These are phyloP conservation scores for Sporothrix euskadiensis DNA, from an alignment of 2,329 filamentous ascomycete species.

Conservation along the genomic window DNA sequence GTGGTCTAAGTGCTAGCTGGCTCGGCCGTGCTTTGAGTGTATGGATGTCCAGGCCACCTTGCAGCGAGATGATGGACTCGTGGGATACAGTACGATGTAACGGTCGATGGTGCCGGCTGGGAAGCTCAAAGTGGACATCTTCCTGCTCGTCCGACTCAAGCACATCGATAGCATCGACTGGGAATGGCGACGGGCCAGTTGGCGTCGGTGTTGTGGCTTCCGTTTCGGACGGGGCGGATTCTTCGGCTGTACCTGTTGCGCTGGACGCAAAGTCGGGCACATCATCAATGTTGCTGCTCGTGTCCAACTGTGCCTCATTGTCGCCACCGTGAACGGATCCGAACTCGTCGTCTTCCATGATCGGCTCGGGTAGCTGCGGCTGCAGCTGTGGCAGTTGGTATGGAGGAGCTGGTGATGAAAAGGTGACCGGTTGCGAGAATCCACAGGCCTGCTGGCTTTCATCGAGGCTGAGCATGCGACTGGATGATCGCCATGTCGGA, in stretches of 20 bases:
- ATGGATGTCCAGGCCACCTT: constrained; percentile 87
- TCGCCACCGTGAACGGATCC: neutral
- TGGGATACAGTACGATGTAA: constrained; percentile 73
- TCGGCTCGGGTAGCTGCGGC: constrained; percentile 20
- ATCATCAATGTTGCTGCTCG: neutral
- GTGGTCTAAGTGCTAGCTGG: constrained; percentile 63
- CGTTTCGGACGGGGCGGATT: constrained; percentile 5
- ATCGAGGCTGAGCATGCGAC: constrained; percentile 50
- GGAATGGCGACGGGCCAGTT: constrained; percentile 24
- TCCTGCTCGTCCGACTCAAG: neutral
- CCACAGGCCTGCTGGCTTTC: constrained; percentile 9
- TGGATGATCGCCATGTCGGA: constrained; percentile 53
- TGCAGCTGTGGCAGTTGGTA: neutral
- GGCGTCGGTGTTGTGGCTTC: constrained; percentile 26
- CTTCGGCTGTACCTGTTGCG: neutral
- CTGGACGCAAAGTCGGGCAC: constrained; percentile 20
- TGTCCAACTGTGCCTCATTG: neutral
- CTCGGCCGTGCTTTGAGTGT: constrained; percentile 74
- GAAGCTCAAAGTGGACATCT: constrained; percentile 11
- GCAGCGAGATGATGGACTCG: constrained; percentile 84
- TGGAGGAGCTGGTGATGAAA: neutral
- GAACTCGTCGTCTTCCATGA: constrained; percentile 27
- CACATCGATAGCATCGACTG: neutral
- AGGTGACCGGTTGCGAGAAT: constrained; percentile 6
- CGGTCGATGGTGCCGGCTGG: constrained; percentile 28